A percentile compares a stretch with the other conserved stretches of the same genome.
Evolutionary conservation across 2,329 filamentous ascomycete species (phyloP).

Genomic region (Colletotrichum zoysiae): DNA sequence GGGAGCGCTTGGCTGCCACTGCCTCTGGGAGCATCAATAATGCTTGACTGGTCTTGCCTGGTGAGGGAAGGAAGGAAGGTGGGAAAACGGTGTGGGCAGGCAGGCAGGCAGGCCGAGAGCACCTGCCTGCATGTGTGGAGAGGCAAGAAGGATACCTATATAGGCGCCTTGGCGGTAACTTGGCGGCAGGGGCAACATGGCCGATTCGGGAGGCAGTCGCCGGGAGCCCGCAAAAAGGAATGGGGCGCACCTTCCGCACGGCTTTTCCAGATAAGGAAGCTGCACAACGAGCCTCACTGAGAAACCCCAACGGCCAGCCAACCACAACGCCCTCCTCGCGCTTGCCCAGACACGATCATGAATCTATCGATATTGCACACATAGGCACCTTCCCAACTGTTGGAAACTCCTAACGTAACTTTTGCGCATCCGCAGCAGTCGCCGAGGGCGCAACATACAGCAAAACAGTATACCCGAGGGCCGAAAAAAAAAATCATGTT

Average conservation of each 20-base stretch:
- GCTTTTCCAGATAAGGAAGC: conserved; percentile 29
- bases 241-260: conserved; percentile 5
- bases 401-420: conserved; percentile 14
- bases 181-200: conserved; percentile 26
- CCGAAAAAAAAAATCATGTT: no score
- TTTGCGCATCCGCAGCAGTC: conserved; percentile 24
- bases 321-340: neutral
- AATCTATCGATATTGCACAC: neutral
- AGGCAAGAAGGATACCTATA: neutral
- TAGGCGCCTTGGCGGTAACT: conserved; percentile 31
- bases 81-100: neutral
- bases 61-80: no score
- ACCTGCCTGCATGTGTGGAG: neutral
- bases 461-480: no score
- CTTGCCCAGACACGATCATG: neutral
- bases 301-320: neutral
- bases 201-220: conserved; percentile 28
- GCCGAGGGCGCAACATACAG: no score
- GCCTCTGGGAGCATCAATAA: conserved; percentile 2
- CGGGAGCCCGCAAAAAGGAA: conserved; percentile 13
- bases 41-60: conserved; percentile 36
- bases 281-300: neutral
- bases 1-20: neutral
- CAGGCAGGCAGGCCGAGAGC: neutral
- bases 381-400: no score